Percentiles rank a stretch among this genome's conserved stretches.
These are phyloP conservation scores for Catharanthus roseus DNA, from an alignment of 257 asterid species.

Conservation along the genomic window DNA sequence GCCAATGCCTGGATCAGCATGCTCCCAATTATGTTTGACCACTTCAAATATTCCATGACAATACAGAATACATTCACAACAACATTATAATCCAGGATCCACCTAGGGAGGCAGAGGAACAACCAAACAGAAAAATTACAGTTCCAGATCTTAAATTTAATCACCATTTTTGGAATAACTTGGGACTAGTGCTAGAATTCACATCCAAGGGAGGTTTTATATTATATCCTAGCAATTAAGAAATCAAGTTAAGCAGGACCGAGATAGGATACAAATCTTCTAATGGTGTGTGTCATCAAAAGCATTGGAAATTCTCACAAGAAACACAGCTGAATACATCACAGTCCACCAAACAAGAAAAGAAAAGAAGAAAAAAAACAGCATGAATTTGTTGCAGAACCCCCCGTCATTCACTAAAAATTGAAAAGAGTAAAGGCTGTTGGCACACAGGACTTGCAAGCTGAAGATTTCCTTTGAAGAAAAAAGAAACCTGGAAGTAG, in stretches of 20 bases:
- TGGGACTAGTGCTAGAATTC: background rate
- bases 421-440: background rate
- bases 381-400: background rate
- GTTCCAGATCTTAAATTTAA: background rate
- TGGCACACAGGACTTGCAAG: background rate
- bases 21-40: too few species aligned
- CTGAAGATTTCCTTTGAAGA: slow-evolving; percentile 7
- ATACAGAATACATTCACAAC: too few species aligned
- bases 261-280: background rate
- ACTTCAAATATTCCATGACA: background rate
- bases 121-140: background rate
- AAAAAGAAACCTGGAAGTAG: slow-evolving; percentile 70
- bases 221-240: background rate
- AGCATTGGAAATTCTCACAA: background rate
- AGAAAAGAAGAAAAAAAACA: too few species aligned
- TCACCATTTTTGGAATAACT: background rate
- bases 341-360: background rate
- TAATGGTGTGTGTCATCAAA: background rate
- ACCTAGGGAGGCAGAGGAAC: too few species aligned
- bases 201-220: background rate
- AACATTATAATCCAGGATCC: background rate
- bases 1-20: too few species aligned
- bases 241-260: background rate
- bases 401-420: background rate
- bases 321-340: background rate